Conservation (phyloP, 2,329 filamentous ascomycete species). For the Botrytis hyacinthi region DNA sequence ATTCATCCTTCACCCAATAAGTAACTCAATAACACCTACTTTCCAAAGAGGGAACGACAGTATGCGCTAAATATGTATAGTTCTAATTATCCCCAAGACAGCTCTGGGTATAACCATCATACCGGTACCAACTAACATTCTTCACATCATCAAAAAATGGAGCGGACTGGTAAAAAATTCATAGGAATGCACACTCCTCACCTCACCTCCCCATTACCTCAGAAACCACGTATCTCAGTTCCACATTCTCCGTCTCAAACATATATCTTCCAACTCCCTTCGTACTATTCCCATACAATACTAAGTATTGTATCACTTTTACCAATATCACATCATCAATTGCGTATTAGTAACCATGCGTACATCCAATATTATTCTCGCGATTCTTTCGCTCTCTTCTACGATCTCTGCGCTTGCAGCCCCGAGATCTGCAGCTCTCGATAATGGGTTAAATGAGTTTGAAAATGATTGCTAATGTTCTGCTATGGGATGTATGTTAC, state of each 20-base stretch:
- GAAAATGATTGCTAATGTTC: conserved; percentile 1
- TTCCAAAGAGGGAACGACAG: background rate
- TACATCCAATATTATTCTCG: background rate
- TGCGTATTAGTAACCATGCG: background rate
- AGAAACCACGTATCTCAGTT: background rate
- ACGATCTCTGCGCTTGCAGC: background rate
- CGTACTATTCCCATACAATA: background rate
- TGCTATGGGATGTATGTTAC: background rate
- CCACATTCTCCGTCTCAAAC: background rate
- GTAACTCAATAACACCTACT: background rate
- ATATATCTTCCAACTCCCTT: background rate
- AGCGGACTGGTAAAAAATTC: background rate
- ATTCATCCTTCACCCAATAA: background rate
- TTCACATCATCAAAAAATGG: background rate
- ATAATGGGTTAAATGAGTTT: background rate
- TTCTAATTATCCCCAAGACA: background rate
- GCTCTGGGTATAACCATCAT: background rate
- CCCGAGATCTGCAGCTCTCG: background rate
- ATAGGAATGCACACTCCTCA: background rate
- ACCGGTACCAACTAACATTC: background rate
- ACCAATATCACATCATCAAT: background rate
- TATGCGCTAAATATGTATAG: background rate
- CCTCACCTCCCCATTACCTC: background rate
- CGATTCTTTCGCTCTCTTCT: background rate
- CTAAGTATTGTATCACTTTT: background rate